Conservation (phyloP, 108 stramenopile species). For the Nitzschia inconspicua region DNA sequence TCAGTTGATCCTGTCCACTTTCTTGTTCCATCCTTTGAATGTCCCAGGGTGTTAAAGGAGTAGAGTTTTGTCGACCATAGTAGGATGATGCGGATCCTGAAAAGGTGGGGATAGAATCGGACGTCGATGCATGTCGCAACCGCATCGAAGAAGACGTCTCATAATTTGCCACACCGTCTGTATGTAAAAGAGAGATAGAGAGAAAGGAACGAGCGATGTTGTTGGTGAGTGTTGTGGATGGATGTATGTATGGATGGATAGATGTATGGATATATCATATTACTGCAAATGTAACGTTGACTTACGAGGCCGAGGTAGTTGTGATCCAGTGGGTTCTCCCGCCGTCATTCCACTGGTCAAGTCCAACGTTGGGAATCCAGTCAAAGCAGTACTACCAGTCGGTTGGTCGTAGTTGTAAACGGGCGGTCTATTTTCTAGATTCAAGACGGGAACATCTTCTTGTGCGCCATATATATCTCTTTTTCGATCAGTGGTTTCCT, state of each 20-base stretch:
- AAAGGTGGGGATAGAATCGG: constrained; percentile 4
- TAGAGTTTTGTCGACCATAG: constrained; percentile 30
- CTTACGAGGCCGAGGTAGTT: constrained; percentile 66
- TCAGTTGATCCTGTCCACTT: constrained; percentile 54
- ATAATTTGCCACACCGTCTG: constrained; percentile 5
- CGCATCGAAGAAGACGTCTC: constrained; percentile 4
- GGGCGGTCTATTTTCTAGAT: constrained; percentile 68
- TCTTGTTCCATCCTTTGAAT: constrained; percentile 87
- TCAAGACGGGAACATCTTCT: constrained; percentile 44
- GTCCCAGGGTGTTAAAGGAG: constrained; percentile 76
- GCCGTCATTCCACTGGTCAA: constrained; percentile 80
- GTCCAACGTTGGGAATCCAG: constrained; percentile 65
- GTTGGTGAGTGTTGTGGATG: no score
- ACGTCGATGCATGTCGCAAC: constrained; percentile 14
- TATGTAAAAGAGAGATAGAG: background rate
- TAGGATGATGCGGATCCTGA: constrained; percentile 10
- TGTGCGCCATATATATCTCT: constrained; percentile 61
- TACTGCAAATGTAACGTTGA: constrained; percentile 1
- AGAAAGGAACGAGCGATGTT: background rate
- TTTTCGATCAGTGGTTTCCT: constrained; percentile 70
- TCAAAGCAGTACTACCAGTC: constrained; percentile 8
- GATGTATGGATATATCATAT: no score
- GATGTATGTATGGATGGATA: no score
- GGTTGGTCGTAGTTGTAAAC: constrained; percentile 43
- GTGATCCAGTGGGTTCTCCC: constrained; percentile 42